These are phyloP conservation scores for Plantago major DNA, from an alignment of 257 asterid species.

Conservation along the genomic window DNA sequence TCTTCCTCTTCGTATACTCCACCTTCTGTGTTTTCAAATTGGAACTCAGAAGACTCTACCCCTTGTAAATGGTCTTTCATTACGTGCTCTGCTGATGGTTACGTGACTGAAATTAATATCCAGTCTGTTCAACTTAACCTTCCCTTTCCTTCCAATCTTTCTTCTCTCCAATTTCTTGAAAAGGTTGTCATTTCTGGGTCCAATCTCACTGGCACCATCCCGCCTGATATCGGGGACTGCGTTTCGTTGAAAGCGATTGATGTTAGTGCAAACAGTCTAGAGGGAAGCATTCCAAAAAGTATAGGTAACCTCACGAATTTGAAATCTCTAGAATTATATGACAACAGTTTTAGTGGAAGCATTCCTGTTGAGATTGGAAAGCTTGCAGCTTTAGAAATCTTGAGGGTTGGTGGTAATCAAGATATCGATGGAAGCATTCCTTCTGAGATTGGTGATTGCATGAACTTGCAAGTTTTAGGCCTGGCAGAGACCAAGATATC, in stretches of 20 bases:
- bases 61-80: constrained; percentile 69
- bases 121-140: constrained; percentile 37
- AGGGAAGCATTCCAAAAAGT: constrained; percentile 42
- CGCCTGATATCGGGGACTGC: constrained; percentile 48
- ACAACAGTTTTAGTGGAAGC: constrained; percentile 55
- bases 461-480: constrained; percentile 46
- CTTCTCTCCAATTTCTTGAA: constrained; percentile 46
- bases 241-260: constrained; percentile 42
- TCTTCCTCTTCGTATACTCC: constrained; percentile 39
- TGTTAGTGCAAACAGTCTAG: constrained; percentile 52
- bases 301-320: constrained; percentile 46
- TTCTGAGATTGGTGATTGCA: constrained; percentile 48
- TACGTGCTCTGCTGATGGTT: constrained; percentile 35
- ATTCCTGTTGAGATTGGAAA: constrained; percentile 51
- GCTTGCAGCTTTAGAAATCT: constrained; percentile 33
- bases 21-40: constrained; percentile 38
- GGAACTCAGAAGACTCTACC: constrained; percentile 47
- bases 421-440: constrained; percentile 62
- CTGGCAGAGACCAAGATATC: constrained; percentile 70
- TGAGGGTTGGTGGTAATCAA: constrained; percentile 69
- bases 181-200: constrained; percentile 50
- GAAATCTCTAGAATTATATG: constrained; percentile 43
- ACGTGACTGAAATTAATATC: constrained; percentile 40
- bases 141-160: constrained; percentile 58
- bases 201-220: constrained; percentile 66